Base-by-base conservation (phyloP, 179 eudicot genomes). In the Beta corolliflora region DNA sequence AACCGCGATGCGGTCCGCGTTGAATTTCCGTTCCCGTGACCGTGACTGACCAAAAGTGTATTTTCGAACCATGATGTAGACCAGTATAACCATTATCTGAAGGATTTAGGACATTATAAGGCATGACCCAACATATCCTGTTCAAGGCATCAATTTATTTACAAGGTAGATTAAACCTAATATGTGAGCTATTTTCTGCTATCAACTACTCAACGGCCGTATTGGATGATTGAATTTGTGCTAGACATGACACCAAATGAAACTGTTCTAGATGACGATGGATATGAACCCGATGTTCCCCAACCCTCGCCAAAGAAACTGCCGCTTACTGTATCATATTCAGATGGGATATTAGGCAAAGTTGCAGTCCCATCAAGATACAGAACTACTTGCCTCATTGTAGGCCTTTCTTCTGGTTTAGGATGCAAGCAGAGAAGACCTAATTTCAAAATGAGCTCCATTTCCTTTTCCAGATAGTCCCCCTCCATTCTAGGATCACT, bases 391-490 rank as follows among this genome's bases (percentile, higher is more conserved):
- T 85, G 81, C 63, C 88, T 85, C 86, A 81, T 85, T 5, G 53
- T 81, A 9, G 86, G 88, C 81, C 88, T 83, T 16, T 67, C 81
- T 31, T 83, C 88, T 18, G 88, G 46, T 10, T 19, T 78, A 0
- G 80, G 79, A 59, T 83, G 73, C 21, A 68, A 81, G 31, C 89
- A 83, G 6, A 80, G 56, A 48, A 85, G 52, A 13, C 88, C 86
- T 21, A 83, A 69, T 36, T 64, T 70, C 81, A 85, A 64, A 1
- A 83, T 76, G 68, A 85, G 9, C 56, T 79, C 87, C 80, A 81
- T 64, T 65, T 85, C 88, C 64, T 79, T 66, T 7, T 31, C 55
- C 41, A 2, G 73, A 29, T 75, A 83, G 1, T 23, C 11, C 0
- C 83, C 80, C 18, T 56, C 66, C 77, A 87, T 1, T 54, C 3